Evolutionary conservation across 768 basidiomycete genomes (phyloP).

Genomic region (Pholiota microspora): DNA sequence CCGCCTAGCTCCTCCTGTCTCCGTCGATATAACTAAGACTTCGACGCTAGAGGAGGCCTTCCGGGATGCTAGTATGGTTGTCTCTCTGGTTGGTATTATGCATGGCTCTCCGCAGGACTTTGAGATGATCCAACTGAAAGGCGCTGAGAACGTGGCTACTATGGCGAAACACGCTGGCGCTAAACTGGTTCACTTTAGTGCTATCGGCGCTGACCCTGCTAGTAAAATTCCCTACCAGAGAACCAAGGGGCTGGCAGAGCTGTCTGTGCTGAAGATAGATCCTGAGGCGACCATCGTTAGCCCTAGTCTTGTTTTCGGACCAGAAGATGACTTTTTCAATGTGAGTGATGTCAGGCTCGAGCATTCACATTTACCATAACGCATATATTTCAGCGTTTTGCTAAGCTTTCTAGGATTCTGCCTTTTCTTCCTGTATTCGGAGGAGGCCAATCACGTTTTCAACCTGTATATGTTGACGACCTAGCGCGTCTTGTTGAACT

Average conservation of each 20-base stretch:
- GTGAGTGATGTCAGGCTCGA: too few species aligned
- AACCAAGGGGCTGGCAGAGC: conserved; percentile 65
- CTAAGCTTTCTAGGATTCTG: conserved; percentile 52
- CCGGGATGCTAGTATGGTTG: conserved; percentile 51
- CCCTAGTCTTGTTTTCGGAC: conserved; percentile 75
- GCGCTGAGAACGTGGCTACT: conserved; percentile 63
- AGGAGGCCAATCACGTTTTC: conserved; percentile 63
- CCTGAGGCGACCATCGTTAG: conserved; percentile 60
- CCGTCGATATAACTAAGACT: conserved; percentile 56
- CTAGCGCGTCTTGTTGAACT: conserved; percentile 61
- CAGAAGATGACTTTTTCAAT: conserved; percentile 73
- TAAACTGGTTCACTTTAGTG: conserved; percentile 64
- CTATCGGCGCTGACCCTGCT: conserved; percentile 65
- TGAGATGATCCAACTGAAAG: conserved; percentile 59
- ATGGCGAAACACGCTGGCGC: conserved; percentile 52
- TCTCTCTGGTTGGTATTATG: conserved; percentile 72
- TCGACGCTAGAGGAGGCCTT: conserved; percentile 47
- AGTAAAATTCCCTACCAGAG: conserved; percentile 59
- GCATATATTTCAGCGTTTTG: too few species aligned
- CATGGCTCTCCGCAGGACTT: conserved; percentile 55
- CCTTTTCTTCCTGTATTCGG: conserved; percentile 79
- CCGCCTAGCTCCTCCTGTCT: conserved; percentile 37
- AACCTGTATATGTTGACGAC: conserved; percentile 74
- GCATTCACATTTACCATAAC: too few species aligned
- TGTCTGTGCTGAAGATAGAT: conserved; percentile 43